Percentiles rank a stretch among this genome's conserved stretches.
Conservation (phyloP, 2,329 filamentous ascomycete genomes). For the Albifimbria verrucaria region DNA sequence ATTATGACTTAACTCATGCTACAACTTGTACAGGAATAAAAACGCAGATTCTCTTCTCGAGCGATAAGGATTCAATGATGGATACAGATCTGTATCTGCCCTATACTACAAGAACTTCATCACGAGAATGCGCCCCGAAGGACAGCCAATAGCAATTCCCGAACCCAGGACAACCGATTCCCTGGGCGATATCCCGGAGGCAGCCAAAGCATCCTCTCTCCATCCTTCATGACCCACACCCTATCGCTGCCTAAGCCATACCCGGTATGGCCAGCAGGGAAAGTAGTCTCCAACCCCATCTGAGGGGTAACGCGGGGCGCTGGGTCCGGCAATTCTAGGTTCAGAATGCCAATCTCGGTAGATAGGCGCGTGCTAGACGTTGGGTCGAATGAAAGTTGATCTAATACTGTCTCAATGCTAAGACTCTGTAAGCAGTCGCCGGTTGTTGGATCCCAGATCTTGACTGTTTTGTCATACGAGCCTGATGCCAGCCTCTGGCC, state of each 20-base stretch:
- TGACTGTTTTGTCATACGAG: conserved; percentile 4
- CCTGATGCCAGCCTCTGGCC: conserved; percentile 1
- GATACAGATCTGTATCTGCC: background rate
- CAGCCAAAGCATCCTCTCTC: conserved; percentile 6
- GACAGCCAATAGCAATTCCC: conserved; percentile 5
- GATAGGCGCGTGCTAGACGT: background rate
- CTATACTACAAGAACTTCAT: conserved; percentile 1
- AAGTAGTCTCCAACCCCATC: background rate
- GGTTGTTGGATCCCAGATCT: conserved; percentile 7
- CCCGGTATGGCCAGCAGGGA: background rate
- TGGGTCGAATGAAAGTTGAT: conserved; percentile 1
- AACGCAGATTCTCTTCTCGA: too few species aligned
- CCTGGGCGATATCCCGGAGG: conserved; percentile 4
- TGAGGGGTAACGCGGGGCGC: background rate
- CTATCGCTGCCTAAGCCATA: conserved; percentile 1
- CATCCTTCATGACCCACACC: conserved; percentile 4
- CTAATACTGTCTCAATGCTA: background rate
- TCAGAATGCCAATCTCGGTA: background rate
- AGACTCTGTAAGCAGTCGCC: conserved; percentile 3
- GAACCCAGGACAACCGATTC: conserved; percentile 1
- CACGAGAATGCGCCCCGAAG: conserved; percentile 4
- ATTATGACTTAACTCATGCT: too few species aligned
- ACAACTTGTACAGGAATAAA: too few species aligned
- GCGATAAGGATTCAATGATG: too few species aligned
- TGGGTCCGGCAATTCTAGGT: background rate